Conservation (phyloP, 1,284 basidiomycete genomes). For the Athelia psychrophila region DNA sequence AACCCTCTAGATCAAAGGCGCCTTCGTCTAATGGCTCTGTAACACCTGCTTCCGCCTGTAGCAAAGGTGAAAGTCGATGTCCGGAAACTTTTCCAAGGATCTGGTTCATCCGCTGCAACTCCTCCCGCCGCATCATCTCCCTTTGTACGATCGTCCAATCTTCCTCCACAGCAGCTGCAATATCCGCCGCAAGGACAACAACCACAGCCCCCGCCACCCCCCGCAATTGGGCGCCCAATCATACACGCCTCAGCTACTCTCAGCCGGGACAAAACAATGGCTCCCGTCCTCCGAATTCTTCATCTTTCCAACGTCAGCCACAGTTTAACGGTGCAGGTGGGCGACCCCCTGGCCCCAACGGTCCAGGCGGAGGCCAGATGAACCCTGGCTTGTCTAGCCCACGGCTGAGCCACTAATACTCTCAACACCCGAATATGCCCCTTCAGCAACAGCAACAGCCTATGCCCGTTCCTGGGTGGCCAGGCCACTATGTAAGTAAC, state of each 20-base stretch:
- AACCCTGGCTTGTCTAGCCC: conserved; percentile 2
- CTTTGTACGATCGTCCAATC: conserved; percentile 39
- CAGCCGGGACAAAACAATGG: no score
- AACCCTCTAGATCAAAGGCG: conserved; percentile 37
- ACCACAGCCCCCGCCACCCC: no score
- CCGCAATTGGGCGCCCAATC: no score
- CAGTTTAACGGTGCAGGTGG: conserved; percentile 21
- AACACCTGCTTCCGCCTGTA: conserved; percentile 28
- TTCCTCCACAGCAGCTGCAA: conserved; percentile 35
- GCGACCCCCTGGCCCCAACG: neutral
- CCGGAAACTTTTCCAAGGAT: conserved; percentile 35
- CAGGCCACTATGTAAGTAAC: no score
- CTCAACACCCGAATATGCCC: no score
- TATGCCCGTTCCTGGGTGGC: no score
- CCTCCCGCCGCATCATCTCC: conserved; percentile 32
- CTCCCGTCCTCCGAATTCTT: no score
- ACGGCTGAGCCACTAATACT: no score
- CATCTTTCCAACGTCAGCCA: no score
- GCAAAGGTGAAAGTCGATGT: conserved; percentile 56
- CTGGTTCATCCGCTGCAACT: conserved; percentile 14
- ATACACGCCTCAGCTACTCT: no score
- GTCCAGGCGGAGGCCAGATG: neutral
- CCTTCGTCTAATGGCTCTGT: conserved; percentile 25
- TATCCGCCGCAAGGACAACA: no score
- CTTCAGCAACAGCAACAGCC: no score